These are phyloP conservation scores for Byssoonygena ceratinophila DNA, from an alignment of 2,329 filamentous ascomycete genomes.

Conservation along the genomic window DNA sequence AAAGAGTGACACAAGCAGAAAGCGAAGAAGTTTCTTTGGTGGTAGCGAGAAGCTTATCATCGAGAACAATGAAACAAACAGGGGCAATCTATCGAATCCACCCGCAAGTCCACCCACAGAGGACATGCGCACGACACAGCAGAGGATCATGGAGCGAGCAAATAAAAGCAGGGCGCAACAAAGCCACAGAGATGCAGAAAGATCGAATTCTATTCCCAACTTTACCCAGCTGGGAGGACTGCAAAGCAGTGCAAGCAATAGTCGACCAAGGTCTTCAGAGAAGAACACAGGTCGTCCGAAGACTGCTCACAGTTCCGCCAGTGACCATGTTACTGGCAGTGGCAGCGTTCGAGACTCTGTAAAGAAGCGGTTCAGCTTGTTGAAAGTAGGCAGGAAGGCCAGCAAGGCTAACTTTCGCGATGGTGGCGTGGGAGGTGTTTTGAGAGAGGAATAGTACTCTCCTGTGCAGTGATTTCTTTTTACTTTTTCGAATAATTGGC, in stretches of 20 bases:
- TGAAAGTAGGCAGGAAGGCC: constrained; percentile 62
- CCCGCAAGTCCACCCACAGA: constrained; percentile 15
- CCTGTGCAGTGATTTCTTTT: neutral
- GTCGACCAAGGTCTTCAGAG: constrained; percentile 10
- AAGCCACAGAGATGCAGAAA: neutral
- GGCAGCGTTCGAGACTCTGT: constrained; percentile 49
- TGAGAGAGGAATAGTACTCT: constrained; percentile 29
- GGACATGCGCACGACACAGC: constrained; percentile 18
- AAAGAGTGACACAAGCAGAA: constrained; percentile 24
- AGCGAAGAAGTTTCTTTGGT: constrained; percentile 34
- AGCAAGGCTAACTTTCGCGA: constrained; percentile 44
- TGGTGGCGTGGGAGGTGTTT: constrained; percentile 17
- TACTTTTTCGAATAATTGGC: neutral
- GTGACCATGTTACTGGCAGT: neutral
- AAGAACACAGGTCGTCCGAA: constrained; percentile 5
- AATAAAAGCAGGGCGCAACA: constrained; percentile 11
- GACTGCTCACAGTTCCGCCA: constrained; percentile 2
- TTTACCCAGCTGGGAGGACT: neutral
- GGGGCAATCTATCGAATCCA: constrained; percentile 1
- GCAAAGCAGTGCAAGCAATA: constrained; percentile 2
- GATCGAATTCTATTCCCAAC: constrained; percentile 4
- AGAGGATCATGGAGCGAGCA: constrained; percentile 18
- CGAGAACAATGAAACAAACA: constrained; percentile 16
- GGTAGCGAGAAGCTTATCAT: constrained; percentile 16
- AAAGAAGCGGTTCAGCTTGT: constrained; percentile 65